phyloP scores from a whole-genome alignment of 768 basidiomycete species.

The Lactarius pseudohatsudake region DNA sequence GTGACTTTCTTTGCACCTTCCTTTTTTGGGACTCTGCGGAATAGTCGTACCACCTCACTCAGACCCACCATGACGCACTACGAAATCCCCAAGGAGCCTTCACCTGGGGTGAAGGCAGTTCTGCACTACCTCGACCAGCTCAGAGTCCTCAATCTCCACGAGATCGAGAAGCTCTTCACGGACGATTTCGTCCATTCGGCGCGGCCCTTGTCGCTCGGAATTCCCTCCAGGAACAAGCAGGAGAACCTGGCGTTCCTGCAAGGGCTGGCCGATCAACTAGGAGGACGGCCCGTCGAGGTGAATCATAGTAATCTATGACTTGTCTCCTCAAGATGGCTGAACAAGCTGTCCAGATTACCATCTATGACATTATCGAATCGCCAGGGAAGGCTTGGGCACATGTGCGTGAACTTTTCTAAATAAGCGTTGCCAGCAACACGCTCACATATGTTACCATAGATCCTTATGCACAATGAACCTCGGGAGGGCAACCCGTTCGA shows the following conservation, averaged over 20 bases:
- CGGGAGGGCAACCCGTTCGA: constrained; percentile 10
- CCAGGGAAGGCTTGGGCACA: constrained; percentile 14
- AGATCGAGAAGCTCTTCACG: constrained; percentile 1
- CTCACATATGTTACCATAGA: neutral
- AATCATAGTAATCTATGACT: neutral
- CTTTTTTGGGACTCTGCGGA: too few relatives aligned
- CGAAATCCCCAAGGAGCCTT: neutral
- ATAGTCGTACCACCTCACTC: neutral
- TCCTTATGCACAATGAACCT: constrained; percentile 8
- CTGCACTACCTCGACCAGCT: constrained; percentile 12
- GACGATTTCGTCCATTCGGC: constrained; percentile 21
- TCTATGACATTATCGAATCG: constrained; percentile 12
- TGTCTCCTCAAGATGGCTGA: neutral
- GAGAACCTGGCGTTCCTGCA: constrained; percentile 15
- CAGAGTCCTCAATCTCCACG: constrained; percentile 1
- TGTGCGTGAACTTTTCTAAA: neutral
- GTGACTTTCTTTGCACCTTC: too few relatives aligned
- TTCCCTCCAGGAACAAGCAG: constrained; percentile 5
- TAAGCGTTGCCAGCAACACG: neutral
- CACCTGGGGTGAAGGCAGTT: constrained; percentile 9
- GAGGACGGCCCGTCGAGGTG: constrained; percentile 10
- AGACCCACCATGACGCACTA: neutral
- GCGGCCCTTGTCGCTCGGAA: neutral
- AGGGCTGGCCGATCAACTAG: constrained; percentile 1
- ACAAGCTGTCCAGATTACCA: constrained; percentile 3